Percentiles rank a stretch among this genome's conserved stretches.
These are phyloP conservation scores for Fulvia fulva DNA, from an alignment of 2,329 filamentous ascomycete genomes.

Conservation along the genomic window DNA sequence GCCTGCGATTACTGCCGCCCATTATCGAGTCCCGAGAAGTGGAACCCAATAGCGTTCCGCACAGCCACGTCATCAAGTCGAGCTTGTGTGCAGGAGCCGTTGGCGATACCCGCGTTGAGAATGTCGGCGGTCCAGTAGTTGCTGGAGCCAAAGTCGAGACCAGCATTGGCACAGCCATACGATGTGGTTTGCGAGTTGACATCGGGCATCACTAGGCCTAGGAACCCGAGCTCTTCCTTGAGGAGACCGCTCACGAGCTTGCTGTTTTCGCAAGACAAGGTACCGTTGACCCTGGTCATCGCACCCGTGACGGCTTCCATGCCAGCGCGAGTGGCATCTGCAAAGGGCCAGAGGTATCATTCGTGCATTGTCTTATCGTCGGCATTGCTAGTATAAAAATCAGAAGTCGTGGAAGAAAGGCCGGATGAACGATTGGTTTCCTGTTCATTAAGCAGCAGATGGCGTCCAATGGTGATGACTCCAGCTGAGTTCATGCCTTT, in stretches of 20 bases:
- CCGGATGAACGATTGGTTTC: slow-evolving; percentile 52
- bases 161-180: slow-evolving; percentile 25
- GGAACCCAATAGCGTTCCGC: slow-evolving; percentile 23
- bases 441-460: slow-evolving; percentile 69
- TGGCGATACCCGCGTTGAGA: slow-evolving; percentile 29
- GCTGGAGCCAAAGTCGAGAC: slow-evolving; percentile 30
- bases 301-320: slow-evolving; percentile 51
- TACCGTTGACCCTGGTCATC: slow-evolving; percentile 19
- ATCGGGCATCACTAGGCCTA: slow-evolving; percentile 48
- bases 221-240: slow-evolving; percentile 55
- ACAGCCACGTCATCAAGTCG: slow-evolving; percentile 34
- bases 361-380: slow-evolving; percentile 57
- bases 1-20: slow-evolving; percentile 12
- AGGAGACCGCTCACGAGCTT: slow-evolving; percentile 58
- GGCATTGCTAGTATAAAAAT: slow-evolving; percentile 50
- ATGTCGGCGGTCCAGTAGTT: slow-evolving; percentile 25
- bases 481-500: slow-evolving; percentile 59
- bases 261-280: slow-evolving; percentile 57
- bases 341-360: slow-evolving; percentile 43
- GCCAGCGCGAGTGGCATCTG: slow-evolving; percentile 48
- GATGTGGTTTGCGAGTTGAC: slow-evolving; percentile 29
- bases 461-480: slow-evolving; percentile 78
- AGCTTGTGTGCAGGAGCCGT: slow-evolving; percentile 29
- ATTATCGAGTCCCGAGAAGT: slow-evolving; percentile 18
- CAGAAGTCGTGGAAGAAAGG: slow-evolving; percentile 4